Evolutionary conservation across 2,329 filamentous ascomycete genomes (phyloP).

Genomic region (Cladosporium velox): DNA sequence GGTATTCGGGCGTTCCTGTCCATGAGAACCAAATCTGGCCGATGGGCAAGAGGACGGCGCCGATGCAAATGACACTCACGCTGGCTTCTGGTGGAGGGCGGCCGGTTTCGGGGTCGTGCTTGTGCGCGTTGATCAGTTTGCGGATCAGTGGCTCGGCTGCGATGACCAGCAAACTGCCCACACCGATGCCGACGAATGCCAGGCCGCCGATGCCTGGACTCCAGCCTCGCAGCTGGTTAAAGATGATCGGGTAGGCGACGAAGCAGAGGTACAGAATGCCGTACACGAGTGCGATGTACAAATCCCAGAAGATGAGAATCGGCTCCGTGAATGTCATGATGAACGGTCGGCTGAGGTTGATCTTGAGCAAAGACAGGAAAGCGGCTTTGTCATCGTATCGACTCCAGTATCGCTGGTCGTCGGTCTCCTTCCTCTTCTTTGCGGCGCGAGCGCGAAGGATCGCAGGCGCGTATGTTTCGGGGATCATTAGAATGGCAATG

Average conservation of each 20-base stretch:
- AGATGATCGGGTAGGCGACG: constrained; percentile 86
- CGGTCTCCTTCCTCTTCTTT: constrained; percentile 65
- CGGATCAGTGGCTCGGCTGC: constrained; percentile 68
- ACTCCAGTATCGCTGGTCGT: constrained; percentile 73
- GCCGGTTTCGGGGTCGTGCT: constrained; percentile 72
- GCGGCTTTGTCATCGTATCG: constrained; percentile 73
- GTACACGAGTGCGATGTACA: constrained; percentile 76
- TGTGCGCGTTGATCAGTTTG: constrained; percentile 74
- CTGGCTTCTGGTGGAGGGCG: constrained; percentile 76
- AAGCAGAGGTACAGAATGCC: constrained; percentile 88
- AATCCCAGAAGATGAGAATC: constrained; percentile 72
- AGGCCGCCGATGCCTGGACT: constrained; percentile 70
- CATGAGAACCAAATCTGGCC: constrained; percentile 87
- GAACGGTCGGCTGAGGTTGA: constrained; percentile 77
- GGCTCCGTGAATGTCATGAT: constrained; percentile 77
- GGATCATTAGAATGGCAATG: constrained; percentile 59
- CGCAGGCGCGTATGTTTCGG: constrained; percentile 75
- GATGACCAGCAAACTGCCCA: constrained; percentile 58
- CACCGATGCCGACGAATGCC: constrained; percentile 71
- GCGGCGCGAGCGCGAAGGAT: constrained; percentile 69
- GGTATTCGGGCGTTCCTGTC: constrained; percentile 81
- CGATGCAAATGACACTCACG: constrained; percentile 76
- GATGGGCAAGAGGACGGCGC: constrained; percentile 69
- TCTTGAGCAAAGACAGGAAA: constrained; percentile 67
- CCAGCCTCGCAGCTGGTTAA: constrained; percentile 75